A percentile compares a stretch with the other conserved stretches of the same genome.
Evolutionary conservation across 139 green algal genomes (phyloP).

Genomic region (Coelastrella sp.): DNA sequence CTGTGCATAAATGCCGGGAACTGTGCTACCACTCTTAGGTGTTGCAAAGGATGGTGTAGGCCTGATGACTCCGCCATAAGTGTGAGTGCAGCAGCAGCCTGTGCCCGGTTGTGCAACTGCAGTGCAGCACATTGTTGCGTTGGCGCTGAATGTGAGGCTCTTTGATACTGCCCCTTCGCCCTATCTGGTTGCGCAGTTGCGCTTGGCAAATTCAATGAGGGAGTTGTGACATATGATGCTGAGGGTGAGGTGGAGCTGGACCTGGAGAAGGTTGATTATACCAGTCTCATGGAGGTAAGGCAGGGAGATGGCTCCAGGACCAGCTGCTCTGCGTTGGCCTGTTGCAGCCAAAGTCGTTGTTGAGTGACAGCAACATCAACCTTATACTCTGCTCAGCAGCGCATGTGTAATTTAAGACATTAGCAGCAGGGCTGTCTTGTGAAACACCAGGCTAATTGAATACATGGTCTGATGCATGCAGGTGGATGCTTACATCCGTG

Average conservation of each 20-base stretch:
- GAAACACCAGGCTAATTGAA: background rate
- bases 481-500: constrained; percentile 47
- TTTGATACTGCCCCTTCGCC: background rate
- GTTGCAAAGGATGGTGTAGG: too few relatives aligned
- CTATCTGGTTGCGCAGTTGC: background rate
- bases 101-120: too few relatives aligned
- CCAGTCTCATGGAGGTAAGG: constrained; percentile 44
- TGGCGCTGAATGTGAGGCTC: background rate
- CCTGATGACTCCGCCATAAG: too few relatives aligned
- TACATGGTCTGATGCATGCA: background rate
- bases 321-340: background rate
- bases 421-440: background rate
- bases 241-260: constrained; percentile 52
- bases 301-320: background rate
- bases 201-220: constrained; percentile 42
- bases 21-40: too few relatives aligned
- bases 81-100: too few relatives aligned
- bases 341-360: too few relatives aligned
- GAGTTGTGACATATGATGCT: constrained; percentile 4
- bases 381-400: too few relatives aligned
- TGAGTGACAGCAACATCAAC: too few relatives aligned
- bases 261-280: constrained; percentile 36
- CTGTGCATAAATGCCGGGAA: too few relatives aligned
- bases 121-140: too few relatives aligned
- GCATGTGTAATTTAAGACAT: background rate